Evolutionary conservation across 805 yeast species (phyloP).

Genomic region (Ogataea pilisensis): DNA sequence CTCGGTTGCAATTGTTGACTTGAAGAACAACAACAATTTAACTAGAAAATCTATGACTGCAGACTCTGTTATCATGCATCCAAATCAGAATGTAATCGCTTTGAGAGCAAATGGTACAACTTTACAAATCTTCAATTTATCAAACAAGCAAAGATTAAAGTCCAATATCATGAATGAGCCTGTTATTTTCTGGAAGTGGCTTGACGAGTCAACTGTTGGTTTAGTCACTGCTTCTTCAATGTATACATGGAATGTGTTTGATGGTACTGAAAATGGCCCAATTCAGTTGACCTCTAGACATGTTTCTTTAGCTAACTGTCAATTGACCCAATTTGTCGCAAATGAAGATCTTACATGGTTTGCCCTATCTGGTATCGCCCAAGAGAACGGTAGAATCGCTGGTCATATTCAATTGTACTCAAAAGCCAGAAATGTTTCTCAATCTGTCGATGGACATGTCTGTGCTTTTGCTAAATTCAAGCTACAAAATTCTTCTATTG

Average conservation of each 20-base stretch:
- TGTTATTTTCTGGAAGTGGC: constrained; percentile 95
- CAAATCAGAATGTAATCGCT: constrained; percentile 81
- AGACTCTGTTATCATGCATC: constrained; percentile 96
- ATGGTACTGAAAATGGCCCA: constrained; percentile 80
- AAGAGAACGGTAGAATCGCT: constrained; percentile 88
- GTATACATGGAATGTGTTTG: constrained; percentile 80
- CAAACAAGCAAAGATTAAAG: constrained; percentile 82
- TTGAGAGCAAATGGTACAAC: constrained; percentile 96
- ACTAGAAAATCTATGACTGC: constrained; percentile 94
- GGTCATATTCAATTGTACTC: constrained; percentile 95
- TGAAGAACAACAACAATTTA: constrained; percentile 71
- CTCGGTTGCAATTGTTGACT: constrained; percentile 90
- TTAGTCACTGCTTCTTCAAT: constrained; percentile 75
- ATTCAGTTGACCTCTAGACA: constrained; percentile 78
- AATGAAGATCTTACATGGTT: constrained; percentile 85
- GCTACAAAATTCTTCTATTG: constrained; percentile 67
- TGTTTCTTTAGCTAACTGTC: constrained; percentile 69
- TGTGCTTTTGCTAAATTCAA: constrained; percentile 78
- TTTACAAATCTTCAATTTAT: constrained; percentile 87
- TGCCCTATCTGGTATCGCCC: constrained; percentile 92
- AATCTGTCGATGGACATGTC: constrained; percentile 97
- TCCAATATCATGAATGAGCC: constrained; percentile 83
- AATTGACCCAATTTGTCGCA: constrained; percentile 85
- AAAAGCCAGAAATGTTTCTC: constrained; percentile 85
- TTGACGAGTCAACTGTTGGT: constrained; percentile 68